phyloP scores from a whole-genome alignment of 352 stramenopile genomes.

The Globisporangium iwayamae region DNA sequence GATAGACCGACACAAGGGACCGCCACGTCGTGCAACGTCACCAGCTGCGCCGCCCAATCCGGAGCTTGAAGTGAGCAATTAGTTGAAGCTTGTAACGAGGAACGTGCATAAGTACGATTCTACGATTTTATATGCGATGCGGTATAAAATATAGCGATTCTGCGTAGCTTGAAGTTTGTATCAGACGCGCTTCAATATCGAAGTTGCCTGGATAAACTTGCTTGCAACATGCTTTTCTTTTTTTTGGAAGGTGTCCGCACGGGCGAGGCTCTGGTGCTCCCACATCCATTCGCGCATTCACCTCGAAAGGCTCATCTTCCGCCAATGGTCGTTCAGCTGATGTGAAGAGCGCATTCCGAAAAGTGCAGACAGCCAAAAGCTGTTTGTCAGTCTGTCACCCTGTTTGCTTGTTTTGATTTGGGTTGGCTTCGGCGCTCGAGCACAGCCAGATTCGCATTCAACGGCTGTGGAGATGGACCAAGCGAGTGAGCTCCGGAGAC shows the following conservation, averaged over 20 bases:
- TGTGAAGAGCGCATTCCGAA: too few relatives aligned
- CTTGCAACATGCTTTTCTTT: background rate
- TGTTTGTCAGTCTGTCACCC: too few relatives aligned
- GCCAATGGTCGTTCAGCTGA: too few relatives aligned
- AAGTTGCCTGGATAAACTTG: background rate
- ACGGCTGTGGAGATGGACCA: too few relatives aligned
- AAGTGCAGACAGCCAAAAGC: too few relatives aligned
- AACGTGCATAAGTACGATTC: background rate
- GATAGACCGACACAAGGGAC: background rate
- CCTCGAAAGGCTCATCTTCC: too few relatives aligned
- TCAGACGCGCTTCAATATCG: conserved; percentile 5
- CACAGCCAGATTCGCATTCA: too few relatives aligned
- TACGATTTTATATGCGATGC: background rate
- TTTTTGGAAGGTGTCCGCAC: background rate
- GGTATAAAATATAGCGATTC: background rate
- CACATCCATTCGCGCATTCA: too few relatives aligned
- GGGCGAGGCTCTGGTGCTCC: background rate
- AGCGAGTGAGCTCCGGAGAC: too few relatives aligned
- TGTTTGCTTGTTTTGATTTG: too few relatives aligned
- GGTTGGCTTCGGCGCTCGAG: too few relatives aligned
- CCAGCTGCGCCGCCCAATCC: conserved; percentile 2
- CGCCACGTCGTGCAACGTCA: conserved; percentile 1
- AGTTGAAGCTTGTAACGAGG: background rate
- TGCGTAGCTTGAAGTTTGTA: conserved; percentile 1
- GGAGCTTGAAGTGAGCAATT: background rate